These are phyloP conservation scores for Paraphoma sp. DNA, from an alignment of 2,329 filamentous ascomycete species.

Conservation along the genomic window DNA sequence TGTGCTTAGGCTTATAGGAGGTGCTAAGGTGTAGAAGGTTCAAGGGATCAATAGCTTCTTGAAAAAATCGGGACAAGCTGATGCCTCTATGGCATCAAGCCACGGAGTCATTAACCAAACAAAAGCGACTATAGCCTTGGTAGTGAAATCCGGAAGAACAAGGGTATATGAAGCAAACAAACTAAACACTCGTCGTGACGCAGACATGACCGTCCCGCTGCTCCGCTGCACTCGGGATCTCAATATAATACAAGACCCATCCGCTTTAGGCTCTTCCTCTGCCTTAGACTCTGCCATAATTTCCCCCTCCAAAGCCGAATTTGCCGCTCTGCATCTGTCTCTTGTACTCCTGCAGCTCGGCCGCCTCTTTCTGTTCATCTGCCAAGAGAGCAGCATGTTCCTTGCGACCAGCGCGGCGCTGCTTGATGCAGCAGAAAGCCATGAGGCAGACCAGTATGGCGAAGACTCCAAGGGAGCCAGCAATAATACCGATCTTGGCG, in stretches of 20 bases:
- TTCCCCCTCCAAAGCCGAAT: slow-evolving; percentile 23
- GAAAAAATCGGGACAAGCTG: neutral
- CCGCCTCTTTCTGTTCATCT: slow-evolving; percentile 45
- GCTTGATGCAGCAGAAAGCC: slow-evolving; percentile 48
- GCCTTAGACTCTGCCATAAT: neutral
- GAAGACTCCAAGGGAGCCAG: slow-evolving; percentile 33
- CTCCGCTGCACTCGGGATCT: neutral
- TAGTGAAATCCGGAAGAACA: neutral
- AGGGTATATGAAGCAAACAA: neutral
- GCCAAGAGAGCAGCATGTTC: slow-evolving; percentile 44
- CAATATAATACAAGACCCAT: neutral
- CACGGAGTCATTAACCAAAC: neutral
- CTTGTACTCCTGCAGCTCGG: slow-evolving; percentile 43
- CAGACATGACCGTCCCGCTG: neutral
- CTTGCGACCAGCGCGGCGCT: slow-evolving; percentile 44
- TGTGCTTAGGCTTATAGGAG: too few species aligned
- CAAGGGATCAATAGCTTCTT: too few species aligned
- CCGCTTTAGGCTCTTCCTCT: neutral
- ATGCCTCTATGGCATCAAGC: neutral
- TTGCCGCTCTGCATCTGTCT: slow-evolving; percentile 32
- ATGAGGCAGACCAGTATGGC: slow-evolving; percentile 33
- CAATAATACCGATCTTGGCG: slow-evolving; percentile 46
- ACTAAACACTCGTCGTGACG: neutral
- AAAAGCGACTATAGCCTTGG: neutral
- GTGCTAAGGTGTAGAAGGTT: too few species aligned